phyloP scores from a whole-genome alignment of 768 basidiomycete species.

The Suillus plorans region DNA sequence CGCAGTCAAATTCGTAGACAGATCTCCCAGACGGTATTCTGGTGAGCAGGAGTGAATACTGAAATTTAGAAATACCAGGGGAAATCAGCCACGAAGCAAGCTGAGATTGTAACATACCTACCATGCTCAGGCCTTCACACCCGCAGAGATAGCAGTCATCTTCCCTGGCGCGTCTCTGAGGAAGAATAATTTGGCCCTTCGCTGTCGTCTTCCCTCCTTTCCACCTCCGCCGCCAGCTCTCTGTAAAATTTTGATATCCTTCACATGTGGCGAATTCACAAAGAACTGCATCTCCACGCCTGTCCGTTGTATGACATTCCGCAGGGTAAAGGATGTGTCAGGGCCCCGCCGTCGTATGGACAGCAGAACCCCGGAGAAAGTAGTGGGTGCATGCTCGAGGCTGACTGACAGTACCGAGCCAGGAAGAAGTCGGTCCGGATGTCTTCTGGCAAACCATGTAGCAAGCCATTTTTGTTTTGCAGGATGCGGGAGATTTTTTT shows the following conservation, averaged over 20 bases:
- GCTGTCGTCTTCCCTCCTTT: slow-evolving; percentile 56
- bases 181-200: slow-evolving; percentile 81
- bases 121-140: slow-evolving; percentile 24
- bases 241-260: slow-evolving; percentile 80
- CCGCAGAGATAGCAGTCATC: slow-evolving; percentile 72
- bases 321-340: slow-evolving; percentile 84
- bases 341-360: slow-evolving; percentile 78
- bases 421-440: slow-evolving; percentile 65
- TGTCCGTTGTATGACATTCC: slow-evolving; percentile 88
- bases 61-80: background rate
- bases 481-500: slow-evolving; percentile 59
- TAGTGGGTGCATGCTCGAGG: slow-evolving; percentile 72
- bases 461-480: slow-evolving; percentile 69
- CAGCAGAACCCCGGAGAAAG: slow-evolving; percentile 89
- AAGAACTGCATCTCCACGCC: slow-evolving; percentile 95
- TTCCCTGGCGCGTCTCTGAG: slow-evolving; percentile 80
- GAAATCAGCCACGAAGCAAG: background rate
- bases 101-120: background rate
- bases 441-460: slow-evolving; percentile 70
- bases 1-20: background rate
- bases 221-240: slow-evolving; percentile 42
- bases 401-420: slow-evolving; percentile 87
- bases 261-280: slow-evolving; percentile 81
- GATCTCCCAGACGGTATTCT: background rate
- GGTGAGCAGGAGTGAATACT: background rate